Evolutionary conservation across 2,329 filamentous ascomycete species (phyloP), one percentile per base, ranked within the genome.

Genomic region (Botrytis fabae): DNA sequence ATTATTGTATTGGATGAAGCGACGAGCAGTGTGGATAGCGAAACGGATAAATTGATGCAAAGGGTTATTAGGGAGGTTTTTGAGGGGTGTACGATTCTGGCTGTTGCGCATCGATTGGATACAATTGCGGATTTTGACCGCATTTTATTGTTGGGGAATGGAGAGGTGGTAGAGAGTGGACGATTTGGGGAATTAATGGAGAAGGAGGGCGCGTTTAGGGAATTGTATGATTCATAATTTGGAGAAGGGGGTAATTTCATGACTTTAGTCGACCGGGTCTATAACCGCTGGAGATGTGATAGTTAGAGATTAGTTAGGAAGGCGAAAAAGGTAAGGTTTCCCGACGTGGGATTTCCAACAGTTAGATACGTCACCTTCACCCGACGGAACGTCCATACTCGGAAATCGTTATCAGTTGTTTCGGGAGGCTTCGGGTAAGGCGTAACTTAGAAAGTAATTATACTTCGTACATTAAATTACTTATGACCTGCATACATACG

Each of bases 41-140:
- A 85, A 73, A 89, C 88, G 0, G 88, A 90, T 74, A 82, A 84
- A 64, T 80, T 85, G 28, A 87, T 91, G 80, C 86, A 90, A 77
- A 81, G 82, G 20, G 81, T 90, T 38, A 85, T 91, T 72, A 83
- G 86, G 3, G 82, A 85, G 61, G 83, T 83, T 35, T 90, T 91
- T 77, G 79, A 80, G 2, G 83, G 82, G 5, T 86, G 87, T 77
- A 91, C 90, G 2, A 85, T 91, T 32, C 77, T 83, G 51, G 80
- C 79, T 0, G 80, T 83, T 6, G 81, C 81, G 46, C 82, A 84
- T 75, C 75, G 80, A 10, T 74, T 83, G 44, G 77, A 82, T 22
- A 86, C 85, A 0, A 85, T 87, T 64, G 80, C 85, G 59, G 85
- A 86, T 75, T 87, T 85, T 78, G 72, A 73, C 35, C 38, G 68